These are phyloP conservation scores for Thermoascus crustaceus DNA, from an alignment of 2,329 filamentous ascomycete species.

Conservation along the genomic window DNA sequence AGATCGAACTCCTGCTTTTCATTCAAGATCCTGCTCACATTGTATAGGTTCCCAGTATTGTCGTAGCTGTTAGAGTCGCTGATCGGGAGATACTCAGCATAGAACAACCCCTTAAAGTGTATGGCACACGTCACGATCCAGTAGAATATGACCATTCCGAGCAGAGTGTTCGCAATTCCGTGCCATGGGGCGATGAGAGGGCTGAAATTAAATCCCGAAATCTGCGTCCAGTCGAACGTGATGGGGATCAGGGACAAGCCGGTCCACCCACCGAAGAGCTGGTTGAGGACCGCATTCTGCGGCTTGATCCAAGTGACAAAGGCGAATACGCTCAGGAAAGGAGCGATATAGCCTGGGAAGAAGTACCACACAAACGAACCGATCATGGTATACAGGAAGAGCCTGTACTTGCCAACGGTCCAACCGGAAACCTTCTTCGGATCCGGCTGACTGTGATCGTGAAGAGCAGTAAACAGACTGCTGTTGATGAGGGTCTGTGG, in stretches of 20 bases:
- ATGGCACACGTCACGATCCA: conserved; percentile 52
- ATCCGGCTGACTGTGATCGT: conserved; percentile 52
- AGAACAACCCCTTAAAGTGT: conserved; percentile 61
- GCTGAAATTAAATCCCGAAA: conserved; percentile 59
- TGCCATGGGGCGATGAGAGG: conserved; percentile 65
- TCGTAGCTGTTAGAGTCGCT: conserved; percentile 64
- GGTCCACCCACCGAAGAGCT: conserved; percentile 62
- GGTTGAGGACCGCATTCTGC: conserved; percentile 59
- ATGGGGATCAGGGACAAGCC: conserved; percentile 62
- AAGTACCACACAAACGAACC: conserved; percentile 59
- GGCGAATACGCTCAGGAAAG: conserved; percentile 62
- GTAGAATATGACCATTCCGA: conserved; percentile 59
- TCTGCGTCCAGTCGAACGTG: conserved; percentile 69
- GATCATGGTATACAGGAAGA: conserved; percentile 53
- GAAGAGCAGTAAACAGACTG: conserved; percentile 63
- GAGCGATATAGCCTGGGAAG: conserved; percentile 60
- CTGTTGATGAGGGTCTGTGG: conserved; percentile 59
- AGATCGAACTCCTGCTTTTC: conserved; percentile 55
- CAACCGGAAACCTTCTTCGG: conserved; percentile 55
- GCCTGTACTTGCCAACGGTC: conserved; percentile 56
- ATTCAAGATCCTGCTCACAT: conserved; percentile 57
- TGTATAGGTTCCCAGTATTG: conserved; percentile 57
- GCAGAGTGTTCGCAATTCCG: conserved; percentile 63
- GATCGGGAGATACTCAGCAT: conserved; percentile 57
- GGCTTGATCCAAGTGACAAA: conserved; percentile 66